Evolutionary conservation across 2,329 filamentous ascomycete species (phyloP).

Genomic region (Aspergillus ochraceoroseus): DNA sequence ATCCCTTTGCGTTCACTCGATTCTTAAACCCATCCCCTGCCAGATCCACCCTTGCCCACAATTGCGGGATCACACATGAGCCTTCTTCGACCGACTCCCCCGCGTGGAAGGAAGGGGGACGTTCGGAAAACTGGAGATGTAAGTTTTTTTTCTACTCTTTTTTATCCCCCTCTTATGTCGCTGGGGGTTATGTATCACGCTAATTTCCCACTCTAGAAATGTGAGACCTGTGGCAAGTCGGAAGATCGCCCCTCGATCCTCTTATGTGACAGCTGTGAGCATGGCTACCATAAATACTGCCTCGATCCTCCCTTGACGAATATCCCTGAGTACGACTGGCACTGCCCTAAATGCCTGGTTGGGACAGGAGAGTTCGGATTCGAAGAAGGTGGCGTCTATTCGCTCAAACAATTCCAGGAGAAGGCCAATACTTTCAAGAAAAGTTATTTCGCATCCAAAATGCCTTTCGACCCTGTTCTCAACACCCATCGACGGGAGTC

Average conservation of each 20-base stretch:
- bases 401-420: slow-evolving; percentile 90
- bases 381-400: slow-evolving; percentile 93
- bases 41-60: slow-evolving; percentile 59
- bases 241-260: slow-evolving; percentile 68
- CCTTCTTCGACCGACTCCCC: slow-evolving; percentile 73
- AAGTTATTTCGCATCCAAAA: slow-evolving; percentile 83
- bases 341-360: slow-evolving; percentile 89
- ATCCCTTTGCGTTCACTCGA: too few species aligned
- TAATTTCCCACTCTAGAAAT: slow-evolving; percentile 59
- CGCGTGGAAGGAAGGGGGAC: slow-evolving; percentile 52
- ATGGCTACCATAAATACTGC: slow-evolving; percentile 80
- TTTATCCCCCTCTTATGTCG: background rate
- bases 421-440: slow-evolving; percentile 95
- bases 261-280: slow-evolving; percentile 86
- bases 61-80: slow-evolving; percentile 97
- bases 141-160: slow-evolving; percentile 21
- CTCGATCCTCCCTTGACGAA: slow-evolving; percentile 77
- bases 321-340: slow-evolving; percentile 84
- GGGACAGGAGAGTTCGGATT: slow-evolving; percentile 97
- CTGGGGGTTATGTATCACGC: slow-evolving; percentile 28
- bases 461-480: slow-evolving; percentile 77
- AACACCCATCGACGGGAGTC: slow-evolving; percentile 77
- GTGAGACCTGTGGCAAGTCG: slow-evolving; percentile 77
- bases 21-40: slow-evolving; percentile 9
- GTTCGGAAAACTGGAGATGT: slow-evolving; percentile 57